Base-by-base conservation (phyloP, 768 basidiomycete species). In the Clathrus columnatus region DNA sequence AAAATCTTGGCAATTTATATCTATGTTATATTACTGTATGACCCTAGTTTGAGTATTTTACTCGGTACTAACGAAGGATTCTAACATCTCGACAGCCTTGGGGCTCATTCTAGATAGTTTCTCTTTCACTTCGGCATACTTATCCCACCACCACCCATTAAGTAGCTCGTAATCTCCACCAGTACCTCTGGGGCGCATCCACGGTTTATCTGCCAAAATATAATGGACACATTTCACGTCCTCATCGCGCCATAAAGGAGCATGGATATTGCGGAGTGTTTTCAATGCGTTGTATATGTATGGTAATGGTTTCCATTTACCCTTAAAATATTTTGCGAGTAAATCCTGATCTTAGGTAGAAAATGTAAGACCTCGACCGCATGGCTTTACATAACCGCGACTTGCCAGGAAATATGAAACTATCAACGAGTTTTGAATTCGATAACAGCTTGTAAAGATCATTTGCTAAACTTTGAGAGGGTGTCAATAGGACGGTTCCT, bases 211-310 rank as follows among this genome's bases (percentile, higher is more conserved):
- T 1, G 78, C 66, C 54, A 92, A 70, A 63, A 94, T 91, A 64
- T 90, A 94, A 68, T 95, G 93, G 20, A 94, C 71, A 64, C 91
- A 88, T 56, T 84, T 81, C 30, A 94, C 82, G 67, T 92, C 85
- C 3, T 84, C 81, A 64, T 96, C 91, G 44, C 78, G 72, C 95
- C 95, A 99, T 62, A 91, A 64, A 29, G 76, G 66, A 32, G 76
- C 68, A 68, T 99, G 96, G 36, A 83, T 75, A 28, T 73, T 64
- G 45, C 86, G 77, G 61, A 91, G 68, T n/a, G 93, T 88, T 71
- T 91, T 93, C 59, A 98, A 75, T 0, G 92, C 93, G 63, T 99
- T 99, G 69, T 92, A 94, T 58, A 82, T 82, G 82, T 88, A 96
- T 1, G 84, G 79, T 41, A 95, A 69, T 4, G 88, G 84, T 51